These are phyloP conservation scores for Helianthus tuberosus DNA, from an alignment of 129 eudicot species.

Conservation along the genomic window DNA sequence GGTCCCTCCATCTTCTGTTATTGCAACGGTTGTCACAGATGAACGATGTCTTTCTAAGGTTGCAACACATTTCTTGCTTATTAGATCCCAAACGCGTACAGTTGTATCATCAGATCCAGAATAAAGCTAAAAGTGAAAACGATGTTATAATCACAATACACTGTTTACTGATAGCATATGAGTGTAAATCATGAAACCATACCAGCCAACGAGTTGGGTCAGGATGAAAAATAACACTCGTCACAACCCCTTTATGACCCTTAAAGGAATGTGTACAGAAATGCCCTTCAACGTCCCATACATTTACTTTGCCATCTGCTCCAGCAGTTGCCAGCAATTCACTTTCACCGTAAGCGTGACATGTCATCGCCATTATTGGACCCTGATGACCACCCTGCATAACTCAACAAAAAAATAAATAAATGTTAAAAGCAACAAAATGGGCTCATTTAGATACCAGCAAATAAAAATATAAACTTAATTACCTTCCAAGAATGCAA, in stretches of 20 bases:
- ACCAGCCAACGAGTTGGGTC: slow-evolving; percentile 73
- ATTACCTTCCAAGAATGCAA: slow-evolving; percentile 92
- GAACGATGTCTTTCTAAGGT: slow-evolving; percentile 82
- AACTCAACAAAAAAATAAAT: slow-evolving; percentile 2
- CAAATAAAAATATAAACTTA: background rate
- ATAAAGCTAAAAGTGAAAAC: slow-evolving; percentile 54
- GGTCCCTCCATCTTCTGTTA: slow-evolving; percentile 91
- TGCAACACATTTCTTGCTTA: slow-evolving; percentile 66
- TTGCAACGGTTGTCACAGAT: slow-evolving; percentile 71
- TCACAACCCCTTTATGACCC: slow-evolving; percentile 84
- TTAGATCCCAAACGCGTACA: slow-evolving; percentile 84
- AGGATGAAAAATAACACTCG: slow-evolving; percentile 71
- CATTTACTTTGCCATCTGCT: slow-evolving; percentile 78
- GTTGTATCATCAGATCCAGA: slow-evolving; percentile 83
- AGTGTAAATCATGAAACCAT: slow-evolving; percentile 25
- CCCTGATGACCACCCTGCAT: slow-evolving; percentile 80
- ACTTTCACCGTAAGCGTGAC: slow-evolving; percentile 90
- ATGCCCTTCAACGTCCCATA: slow-evolving; percentile 95
- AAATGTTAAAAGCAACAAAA: slow-evolving; percentile 4
- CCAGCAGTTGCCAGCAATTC: slow-evolving; percentile 95
- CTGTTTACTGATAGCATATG: background rate
- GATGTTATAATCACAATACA: background rate
- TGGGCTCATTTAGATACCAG: background rate
- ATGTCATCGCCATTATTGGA: slow-evolving; percentile 82
- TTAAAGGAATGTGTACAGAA: slow-evolving; percentile 88